phyloP scores from a whole-genome alignment of 2,329 filamentous ascomycete genomes.

The Stagonosporopsis tanaceti region DNA sequence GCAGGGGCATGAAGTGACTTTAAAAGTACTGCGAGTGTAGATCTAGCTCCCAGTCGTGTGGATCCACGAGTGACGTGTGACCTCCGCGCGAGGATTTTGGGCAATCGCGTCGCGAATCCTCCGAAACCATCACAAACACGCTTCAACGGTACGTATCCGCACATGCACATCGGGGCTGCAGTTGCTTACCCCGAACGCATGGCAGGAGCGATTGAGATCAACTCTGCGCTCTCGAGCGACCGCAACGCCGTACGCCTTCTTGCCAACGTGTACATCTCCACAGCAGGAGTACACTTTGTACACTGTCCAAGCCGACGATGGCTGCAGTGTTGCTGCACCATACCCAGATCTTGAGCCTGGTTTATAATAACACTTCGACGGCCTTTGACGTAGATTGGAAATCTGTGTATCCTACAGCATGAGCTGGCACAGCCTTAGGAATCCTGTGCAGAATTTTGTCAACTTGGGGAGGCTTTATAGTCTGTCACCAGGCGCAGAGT shows the following conservation, averaged over 20 bases:
- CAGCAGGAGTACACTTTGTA: neutral
- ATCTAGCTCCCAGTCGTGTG: conserved; percentile 14
- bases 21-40: conserved; percentile 24
- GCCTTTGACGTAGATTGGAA: no score
- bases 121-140: conserved; percentile 3
- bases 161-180: neutral
- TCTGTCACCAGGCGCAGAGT: no score
- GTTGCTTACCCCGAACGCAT: neutral
- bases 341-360: neutral
- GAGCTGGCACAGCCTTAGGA: neutral
- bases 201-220: neutral
- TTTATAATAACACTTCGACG: neutral
- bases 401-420: neutral
- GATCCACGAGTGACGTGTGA: conserved; percentile 14
- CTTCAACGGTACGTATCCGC: neutral
- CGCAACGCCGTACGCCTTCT: neutral
- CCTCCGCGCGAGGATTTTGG: conserved; percentile 1
- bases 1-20: conserved; percentile 25
- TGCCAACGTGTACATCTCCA: neutral
- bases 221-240: neutral
- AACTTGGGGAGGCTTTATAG: conserved; percentile 27
- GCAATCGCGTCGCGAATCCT: conserved; percentile 8
- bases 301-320: neutral
- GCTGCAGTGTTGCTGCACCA: neutral
- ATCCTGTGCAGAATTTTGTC: conserved; percentile 13